Evolutionary conservation across 352 stramenopile genomes (phyloP).

Genomic region (Thraustochytrium sp.): DNA sequence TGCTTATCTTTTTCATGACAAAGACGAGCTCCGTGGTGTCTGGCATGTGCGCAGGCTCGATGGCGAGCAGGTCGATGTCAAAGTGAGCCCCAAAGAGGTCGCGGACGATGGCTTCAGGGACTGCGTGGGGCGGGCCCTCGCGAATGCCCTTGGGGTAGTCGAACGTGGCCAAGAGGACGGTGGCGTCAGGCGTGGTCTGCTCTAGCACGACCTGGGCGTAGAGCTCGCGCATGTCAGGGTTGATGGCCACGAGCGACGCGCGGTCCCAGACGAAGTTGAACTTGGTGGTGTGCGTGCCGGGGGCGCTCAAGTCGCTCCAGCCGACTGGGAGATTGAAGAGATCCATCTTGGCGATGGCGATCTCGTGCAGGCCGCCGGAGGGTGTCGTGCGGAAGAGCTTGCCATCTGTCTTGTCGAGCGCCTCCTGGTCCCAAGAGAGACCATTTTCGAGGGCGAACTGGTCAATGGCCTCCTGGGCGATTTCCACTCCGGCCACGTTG

Average conservation of each 20-base stretch:
- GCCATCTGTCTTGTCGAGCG: too few relatives aligned
- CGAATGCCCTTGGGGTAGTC: not conserved
- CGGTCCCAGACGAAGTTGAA: slow-evolving; percentile 1
- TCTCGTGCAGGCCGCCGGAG: not conserved
- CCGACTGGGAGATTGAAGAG: slow-evolving; percentile 14
- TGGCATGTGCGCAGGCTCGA: not conserved
- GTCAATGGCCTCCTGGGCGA: slow-evolving; percentile 1
- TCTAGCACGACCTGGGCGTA: not conserved
- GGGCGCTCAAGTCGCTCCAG: not conserved
- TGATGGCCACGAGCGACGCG: not conserved
- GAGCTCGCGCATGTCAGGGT: not conserved
- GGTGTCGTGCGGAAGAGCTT: not conserved
- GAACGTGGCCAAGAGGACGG: not conserved
- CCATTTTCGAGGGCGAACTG: too few relatives aligned
- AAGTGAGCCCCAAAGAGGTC: slow-evolving; percentile 2
- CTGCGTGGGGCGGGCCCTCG: not conserved
- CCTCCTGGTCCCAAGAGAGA: too few relatives aligned
- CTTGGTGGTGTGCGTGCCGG: not conserved
- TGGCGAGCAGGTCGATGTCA: not conserved
- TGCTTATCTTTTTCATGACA: not conserved
- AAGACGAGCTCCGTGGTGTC: not conserved
- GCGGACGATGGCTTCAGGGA: not conserved
- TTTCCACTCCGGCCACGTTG: not conserved
- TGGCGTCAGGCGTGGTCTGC: not conserved
- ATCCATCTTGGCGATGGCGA: not conserved